Evolutionary conservation across 768 basidiomycete species (phyloP).

Genomic region (Macrolepiota fuliginosa): DNA sequence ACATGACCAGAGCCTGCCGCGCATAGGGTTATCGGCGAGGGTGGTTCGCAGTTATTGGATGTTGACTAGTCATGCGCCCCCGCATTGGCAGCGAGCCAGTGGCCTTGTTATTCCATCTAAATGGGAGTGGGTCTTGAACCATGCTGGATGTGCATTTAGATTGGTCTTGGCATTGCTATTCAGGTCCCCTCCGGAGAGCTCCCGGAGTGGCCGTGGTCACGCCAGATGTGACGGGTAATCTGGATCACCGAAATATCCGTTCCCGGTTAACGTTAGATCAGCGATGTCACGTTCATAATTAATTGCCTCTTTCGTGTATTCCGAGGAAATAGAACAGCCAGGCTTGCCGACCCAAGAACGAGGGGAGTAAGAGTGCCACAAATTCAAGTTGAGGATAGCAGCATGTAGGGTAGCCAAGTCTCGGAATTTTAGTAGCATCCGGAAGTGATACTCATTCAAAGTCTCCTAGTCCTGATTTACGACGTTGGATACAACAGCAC

Average conservation of each 20-base stretch:
- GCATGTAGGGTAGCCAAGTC: neutral
- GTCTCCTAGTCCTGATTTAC: neutral
- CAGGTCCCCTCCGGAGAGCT: neutral
- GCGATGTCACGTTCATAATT: constrained; percentile 1
- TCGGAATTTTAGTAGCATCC: neutral
- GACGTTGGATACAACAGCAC: neutral
- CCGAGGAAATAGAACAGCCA: constrained; percentile 11
- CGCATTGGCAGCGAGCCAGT: neutral
- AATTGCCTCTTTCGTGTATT: neutral
- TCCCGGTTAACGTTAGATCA: constrained; percentile 1
- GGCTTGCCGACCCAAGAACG: neutral
- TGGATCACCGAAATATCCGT: constrained; percentile 4
- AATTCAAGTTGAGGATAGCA: neutral
- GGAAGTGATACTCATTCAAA: neutral
- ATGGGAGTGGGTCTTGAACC: neutral
- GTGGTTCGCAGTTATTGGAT: neutral
- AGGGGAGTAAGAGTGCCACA: neutral
- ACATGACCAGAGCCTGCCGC: no score
- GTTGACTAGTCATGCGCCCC: neutral
- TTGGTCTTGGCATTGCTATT: neutral
- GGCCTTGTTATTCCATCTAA: neutral
- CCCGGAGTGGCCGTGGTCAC: neutral
- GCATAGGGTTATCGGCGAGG: neutral
- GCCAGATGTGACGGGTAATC: constrained; percentile 1
- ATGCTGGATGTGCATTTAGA: neutral